Percentiles rank a stretch among this genome's conserved stretches.
Conservation (phyloP, 176 grass and related monocot genomes). For the Musa acuminata region DNA sequence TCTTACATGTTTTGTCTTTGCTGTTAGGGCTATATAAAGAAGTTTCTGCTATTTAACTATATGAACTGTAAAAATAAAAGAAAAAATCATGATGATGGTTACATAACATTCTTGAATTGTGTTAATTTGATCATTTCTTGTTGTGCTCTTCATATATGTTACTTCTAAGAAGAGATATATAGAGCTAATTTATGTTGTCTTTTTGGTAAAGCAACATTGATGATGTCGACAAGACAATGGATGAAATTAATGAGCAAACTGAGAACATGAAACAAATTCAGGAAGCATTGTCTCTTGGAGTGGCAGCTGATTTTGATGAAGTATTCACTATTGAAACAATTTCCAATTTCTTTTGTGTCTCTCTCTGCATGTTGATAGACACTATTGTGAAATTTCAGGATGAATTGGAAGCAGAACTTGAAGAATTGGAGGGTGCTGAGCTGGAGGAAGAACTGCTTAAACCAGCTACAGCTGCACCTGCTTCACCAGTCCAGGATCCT, state of each 20-base stretch:
- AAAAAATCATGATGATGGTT: constrained; percentile 3
- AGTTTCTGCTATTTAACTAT: no score
- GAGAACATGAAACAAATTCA: constrained; percentile 99
- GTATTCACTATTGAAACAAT: constrained; percentile 14
- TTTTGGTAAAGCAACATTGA: constrained; percentile 70
- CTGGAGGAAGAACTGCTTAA: constrained; percentile 71
- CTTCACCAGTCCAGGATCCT: constrained; percentile 39
- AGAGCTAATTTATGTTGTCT: not conserved
- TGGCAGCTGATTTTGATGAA: constrained; percentile 88
- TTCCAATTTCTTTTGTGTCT: not conserved
- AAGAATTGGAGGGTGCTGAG: constrained; percentile 73
- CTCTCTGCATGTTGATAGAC: no score
- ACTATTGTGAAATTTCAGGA: constrained; percentile 35
- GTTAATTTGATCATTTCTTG: not conserved
- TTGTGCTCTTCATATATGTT: not conserved
- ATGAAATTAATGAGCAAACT: constrained; percentile 92
- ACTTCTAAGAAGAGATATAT: no score
- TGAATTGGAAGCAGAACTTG: constrained; percentile 92
- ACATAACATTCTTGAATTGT: not conserved
- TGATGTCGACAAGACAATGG: constrained; percentile 95
- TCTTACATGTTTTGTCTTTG: no score
- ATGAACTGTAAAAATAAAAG: no score
- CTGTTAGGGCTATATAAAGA: no score
- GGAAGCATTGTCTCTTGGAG: constrained; percentile 69
- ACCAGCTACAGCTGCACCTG: constrained; percentile 47